Evolutionary conservation across 2,329 filamentous ascomycete species (phyloP).

Genomic region (Fusarium anguioides): DNA sequence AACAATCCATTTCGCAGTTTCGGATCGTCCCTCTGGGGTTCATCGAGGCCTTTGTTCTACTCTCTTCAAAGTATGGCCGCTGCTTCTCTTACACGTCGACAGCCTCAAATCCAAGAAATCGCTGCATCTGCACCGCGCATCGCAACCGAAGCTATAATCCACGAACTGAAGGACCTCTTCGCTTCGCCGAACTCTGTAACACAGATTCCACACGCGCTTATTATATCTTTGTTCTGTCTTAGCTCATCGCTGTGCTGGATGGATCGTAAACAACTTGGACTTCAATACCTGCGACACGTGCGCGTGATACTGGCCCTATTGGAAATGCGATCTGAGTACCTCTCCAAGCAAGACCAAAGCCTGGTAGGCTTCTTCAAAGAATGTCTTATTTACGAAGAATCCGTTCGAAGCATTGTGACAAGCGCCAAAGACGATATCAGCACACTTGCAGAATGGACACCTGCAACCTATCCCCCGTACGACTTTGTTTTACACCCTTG

Average conservation of each 20-base stretch:
- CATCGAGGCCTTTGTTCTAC: slow-evolving; percentile 28
- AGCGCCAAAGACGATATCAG: slow-evolving; percentile 34
- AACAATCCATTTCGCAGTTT: slow-evolving; percentile 30
- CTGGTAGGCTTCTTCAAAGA: slow-evolving; percentile 37
- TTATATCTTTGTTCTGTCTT: slow-evolving; percentile 34
- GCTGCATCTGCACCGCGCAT: slow-evolving; percentile 24
- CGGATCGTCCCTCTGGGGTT: slow-evolving; percentile 28
- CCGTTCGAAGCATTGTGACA: slow-evolving; percentile 34
- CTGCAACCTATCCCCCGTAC: slow-evolving; percentile 9
- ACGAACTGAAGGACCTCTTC: slow-evolving; percentile 26
- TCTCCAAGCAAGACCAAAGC: slow-evolving; percentile 22
- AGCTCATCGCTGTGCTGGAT: slow-evolving; percentile 40
- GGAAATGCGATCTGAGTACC: slow-evolving; percentile 24
- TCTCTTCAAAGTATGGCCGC: slow-evolving; percentile 40
- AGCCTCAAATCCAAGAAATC: slow-evolving; percentile 31
- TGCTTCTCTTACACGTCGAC: slow-evolving; percentile 21
- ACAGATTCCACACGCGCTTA: slow-evolving; percentile 19
- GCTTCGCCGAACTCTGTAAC: slow-evolving; percentile 27
- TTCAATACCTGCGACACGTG: slow-evolving; percentile 36
- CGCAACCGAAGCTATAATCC: slow-evolving; percentile 35
- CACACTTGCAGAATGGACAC: slow-evolving; percentile 31
- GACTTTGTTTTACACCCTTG: slow-evolving; percentile 36
- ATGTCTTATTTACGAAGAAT: slow-evolving; percentile 36
- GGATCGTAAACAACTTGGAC: slow-evolving; percentile 34
- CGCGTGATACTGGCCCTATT: slow-evolving; percentile 30